Base-by-base conservation (phyloP, 345 rosid genomes). In the Pelargonium nanum region DNA sequence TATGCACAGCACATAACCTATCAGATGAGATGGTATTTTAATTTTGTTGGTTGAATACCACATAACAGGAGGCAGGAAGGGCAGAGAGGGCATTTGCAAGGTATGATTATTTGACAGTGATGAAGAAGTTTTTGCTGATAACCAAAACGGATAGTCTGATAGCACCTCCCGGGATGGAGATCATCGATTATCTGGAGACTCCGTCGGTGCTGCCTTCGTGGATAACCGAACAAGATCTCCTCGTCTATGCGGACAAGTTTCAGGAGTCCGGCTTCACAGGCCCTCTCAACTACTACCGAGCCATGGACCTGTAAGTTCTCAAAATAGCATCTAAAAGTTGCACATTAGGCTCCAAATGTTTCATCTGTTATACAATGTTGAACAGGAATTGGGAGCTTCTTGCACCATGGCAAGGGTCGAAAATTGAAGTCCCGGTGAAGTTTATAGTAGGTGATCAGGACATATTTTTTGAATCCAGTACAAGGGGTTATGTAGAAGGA, bases 311-410 rank as follows among this genome's bases (percentile, higher is more conserved):
- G 87, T 80, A 65, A 74, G 69, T 57, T 23, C 9, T 1, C 24
- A 20, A 24, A 6, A 50, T 50, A 50, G n/a, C 19, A 15, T 16
- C 53, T 16, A 50, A 16, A 15, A 3, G 40, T 50, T 12, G 24
- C 21, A 34, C 3, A 59, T 32, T 0, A 34, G 4, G 26, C 44
- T 56, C 8, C 8, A 5, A 21, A 50, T 16, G 53, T 12, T 50
- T 21, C 16, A 16, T 15, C 53, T 50, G 16, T 50, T 15, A 21
- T 15, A 53, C 22, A 53, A 28, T 22, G 2, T 24, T 28, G 34
- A 45, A 57, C 80, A 82, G 95, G 88, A 85, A 81, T 2, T 85
- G 87, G 86, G 88, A 85, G 77, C 69, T 85, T 32, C 19, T 60
- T 26, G 79, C 82, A 16, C 72, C 84, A 3, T 81, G 88, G 91